These are phyloP conservation scores for Aspergillus ibericus DNA, from an alignment of 2,329 filamentous ascomycete genomes.

Conservation along the genomic window DNA sequence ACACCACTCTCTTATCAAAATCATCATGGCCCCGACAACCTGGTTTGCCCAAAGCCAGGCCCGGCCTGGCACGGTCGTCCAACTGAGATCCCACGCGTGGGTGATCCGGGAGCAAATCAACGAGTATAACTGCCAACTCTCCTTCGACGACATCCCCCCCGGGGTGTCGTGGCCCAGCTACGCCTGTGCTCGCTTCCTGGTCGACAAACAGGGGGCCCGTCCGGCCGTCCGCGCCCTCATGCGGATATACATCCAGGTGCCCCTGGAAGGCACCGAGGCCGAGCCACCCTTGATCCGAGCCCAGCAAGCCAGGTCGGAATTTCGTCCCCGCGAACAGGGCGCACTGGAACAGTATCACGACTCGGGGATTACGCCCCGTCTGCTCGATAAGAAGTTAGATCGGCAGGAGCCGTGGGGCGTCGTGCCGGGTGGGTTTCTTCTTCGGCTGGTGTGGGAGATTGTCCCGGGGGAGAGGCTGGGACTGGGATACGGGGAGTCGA, in stretches of 20 bases:
- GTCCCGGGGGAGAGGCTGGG: constrained; percentile 15
- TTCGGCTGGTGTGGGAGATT: constrained; percentile 15
- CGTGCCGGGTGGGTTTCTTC: constrained; percentile 11
- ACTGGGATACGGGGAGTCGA: background rate
- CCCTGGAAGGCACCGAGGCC: constrained; percentile 7
- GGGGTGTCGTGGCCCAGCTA: too few relatives aligned
- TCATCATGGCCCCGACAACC: background rate
- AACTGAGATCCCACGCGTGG: background rate
- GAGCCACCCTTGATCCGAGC: constrained; percentile 12
- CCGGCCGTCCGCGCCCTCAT: constrained; percentile 6
- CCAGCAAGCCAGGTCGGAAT: constrained; percentile 9
- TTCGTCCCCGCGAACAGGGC: constrained; percentile 8
- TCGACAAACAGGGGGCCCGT: background rate
- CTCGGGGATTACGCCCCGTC: constrained; percentile 9
- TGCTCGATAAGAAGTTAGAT: constrained; percentile 12
- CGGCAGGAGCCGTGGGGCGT: constrained; percentile 11
- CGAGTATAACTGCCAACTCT: background rate
- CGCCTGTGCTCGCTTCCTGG: background rate
- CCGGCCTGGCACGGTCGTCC: background rate
- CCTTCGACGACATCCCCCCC: background rate
- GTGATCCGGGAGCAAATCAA: background rate
- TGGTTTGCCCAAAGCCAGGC: background rate
- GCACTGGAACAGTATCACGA: constrained; percentile 1
- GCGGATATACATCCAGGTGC: constrained; percentile 15
- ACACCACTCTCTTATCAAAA: too few relatives aligned